Evolutionary conservation across 2,329 filamentous ascomycete species (phyloP).

Genomic region (Claviceps africana): DNA sequence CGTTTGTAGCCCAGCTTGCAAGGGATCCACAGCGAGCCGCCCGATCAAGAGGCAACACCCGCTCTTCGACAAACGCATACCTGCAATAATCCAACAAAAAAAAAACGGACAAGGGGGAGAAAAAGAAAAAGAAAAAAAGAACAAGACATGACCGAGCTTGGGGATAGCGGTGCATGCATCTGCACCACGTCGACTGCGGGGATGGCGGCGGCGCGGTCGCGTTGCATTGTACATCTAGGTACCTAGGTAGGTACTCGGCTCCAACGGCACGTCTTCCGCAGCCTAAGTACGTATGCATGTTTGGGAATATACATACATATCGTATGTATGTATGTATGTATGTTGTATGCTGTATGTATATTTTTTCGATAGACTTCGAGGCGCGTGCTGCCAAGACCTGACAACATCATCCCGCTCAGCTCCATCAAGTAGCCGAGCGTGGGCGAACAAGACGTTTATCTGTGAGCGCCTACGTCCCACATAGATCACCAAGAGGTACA

Average conservation of each 20-base stretch:
- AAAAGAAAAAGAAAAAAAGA: not conserved
- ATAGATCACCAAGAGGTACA: not conserved
- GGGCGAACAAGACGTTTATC: not conserved
- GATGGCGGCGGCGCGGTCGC: not conserved
- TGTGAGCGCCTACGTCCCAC: not conserved
- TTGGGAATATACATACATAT: no score
- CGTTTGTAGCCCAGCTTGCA: not conserved
- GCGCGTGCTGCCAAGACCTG: not conserved
- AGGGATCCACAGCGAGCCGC: not conserved
- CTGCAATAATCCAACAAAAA: no score
- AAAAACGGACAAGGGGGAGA: no score
- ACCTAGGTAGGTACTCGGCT: not conserved
- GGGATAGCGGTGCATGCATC: not conserved
- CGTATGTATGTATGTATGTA: no score
- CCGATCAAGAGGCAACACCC: not conserved
- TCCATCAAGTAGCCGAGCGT: not conserved
- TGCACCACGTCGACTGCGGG: not conserved
- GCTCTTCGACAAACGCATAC: not conserved
- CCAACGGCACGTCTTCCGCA: not conserved
- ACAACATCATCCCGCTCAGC: not conserved
- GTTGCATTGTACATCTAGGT: not conserved
- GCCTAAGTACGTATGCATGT: not conserved
- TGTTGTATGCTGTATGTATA: not conserved
- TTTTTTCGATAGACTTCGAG: not conserved
- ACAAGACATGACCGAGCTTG: not conserved